Evolutionary conservation across 2,329 filamentous ascomycete genomes (phyloP).

Genomic region (Monosporascus sp.): DNA sequence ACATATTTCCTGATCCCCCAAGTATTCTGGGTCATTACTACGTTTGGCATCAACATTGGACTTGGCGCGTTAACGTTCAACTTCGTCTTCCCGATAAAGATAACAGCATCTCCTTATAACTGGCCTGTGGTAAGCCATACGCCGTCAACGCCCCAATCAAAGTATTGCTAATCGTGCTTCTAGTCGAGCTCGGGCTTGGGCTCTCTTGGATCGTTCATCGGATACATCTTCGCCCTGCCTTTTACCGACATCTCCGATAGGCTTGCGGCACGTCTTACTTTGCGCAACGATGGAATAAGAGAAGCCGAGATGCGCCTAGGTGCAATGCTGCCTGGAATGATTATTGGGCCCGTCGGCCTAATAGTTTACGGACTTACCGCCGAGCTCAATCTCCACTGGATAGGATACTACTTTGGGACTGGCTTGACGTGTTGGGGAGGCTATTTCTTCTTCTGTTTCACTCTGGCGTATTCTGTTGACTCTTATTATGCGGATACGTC

Average conservation of each 20-base stretch:
- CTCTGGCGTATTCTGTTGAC: slow-evolving; percentile 57
- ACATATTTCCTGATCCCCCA: slow-evolving; percentile 39
- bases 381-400: slow-evolving; percentile 35
- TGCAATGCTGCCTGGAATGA: slow-evolving; percentile 27
- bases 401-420: slow-evolving; percentile 44
- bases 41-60: slow-evolving; percentile 41
- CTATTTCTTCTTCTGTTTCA: slow-evolving; percentile 54
- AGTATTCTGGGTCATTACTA: slow-evolving; percentile 41
- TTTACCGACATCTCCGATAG: slow-evolving; percentile 30
- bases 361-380: slow-evolving; percentile 35
- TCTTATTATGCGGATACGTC: slow-evolving; percentile 53
- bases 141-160: not conserved
- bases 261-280: slow-evolving; percentile 32
- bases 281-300: slow-evolving; percentile 34
- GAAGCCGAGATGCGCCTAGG: slow-evolving; percentile 39
- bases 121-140: slow-evolving; percentile 31
- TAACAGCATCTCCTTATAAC: slow-evolving; percentile 36
- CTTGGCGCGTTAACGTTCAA: slow-evolving; percentile 41
- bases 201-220: slow-evolving; percentile 30
- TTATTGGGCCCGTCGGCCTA: slow-evolving; percentile 29
- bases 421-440: slow-evolving; percentile 43
- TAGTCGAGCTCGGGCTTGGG: slow-evolving; percentile 23
- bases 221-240: slow-evolving; percentile 33
- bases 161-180: slow-evolving; percentile 1
- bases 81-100: slow-evolving; percentile 40